Conservation (phyloP, 164 flowering plant species). For the Annona squamosa region DNA sequence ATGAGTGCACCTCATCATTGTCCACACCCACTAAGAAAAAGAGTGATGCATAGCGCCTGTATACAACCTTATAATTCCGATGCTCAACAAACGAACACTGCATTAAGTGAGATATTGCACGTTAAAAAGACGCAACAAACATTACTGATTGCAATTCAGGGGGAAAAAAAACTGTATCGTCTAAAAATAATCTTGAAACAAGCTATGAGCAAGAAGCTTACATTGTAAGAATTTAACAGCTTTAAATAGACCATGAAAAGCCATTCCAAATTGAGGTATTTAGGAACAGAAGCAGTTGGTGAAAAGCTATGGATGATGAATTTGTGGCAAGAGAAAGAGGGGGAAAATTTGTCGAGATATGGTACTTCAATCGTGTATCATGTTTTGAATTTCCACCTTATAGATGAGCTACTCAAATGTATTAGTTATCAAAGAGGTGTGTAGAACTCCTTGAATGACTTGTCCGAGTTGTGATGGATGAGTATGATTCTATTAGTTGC, state of each 20-base stretch:
- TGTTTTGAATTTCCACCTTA: too few relatives aligned
- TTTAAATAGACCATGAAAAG: not conserved
- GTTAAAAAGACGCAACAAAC: not conserved
- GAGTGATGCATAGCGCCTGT: conserved; percentile 90
- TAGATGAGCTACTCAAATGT: too few relatives aligned
- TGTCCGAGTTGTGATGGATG: too few relatives aligned
- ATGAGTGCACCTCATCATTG: conserved; percentile 71
- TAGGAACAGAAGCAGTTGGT: not conserved
- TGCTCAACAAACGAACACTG: conserved; percentile 99
- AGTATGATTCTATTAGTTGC: too few relatives aligned
- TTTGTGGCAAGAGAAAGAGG: not conserved
- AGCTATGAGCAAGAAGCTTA: not conserved
- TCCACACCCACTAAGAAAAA: conserved; percentile 98
- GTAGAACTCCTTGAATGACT: too few relatives aligned
- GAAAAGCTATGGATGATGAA: not conserved
- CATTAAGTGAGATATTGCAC: not conserved
- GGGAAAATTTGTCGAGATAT: too few relatives aligned
- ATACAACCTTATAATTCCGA: conserved; percentile 90
- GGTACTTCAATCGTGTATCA: too few relatives aligned
- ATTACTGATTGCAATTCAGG: not conserved
- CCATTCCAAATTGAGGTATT: not conserved
- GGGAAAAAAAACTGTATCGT: too few relatives aligned
- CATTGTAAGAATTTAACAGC: not conserved
- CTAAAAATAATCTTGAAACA: not conserved
- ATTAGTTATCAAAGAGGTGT: too few relatives aligned